These are phyloP conservation scores for Tetrahymena elliotti DNA, from an alignment of 73 alveolate genomes.

Conservation along the genomic window DNA sequence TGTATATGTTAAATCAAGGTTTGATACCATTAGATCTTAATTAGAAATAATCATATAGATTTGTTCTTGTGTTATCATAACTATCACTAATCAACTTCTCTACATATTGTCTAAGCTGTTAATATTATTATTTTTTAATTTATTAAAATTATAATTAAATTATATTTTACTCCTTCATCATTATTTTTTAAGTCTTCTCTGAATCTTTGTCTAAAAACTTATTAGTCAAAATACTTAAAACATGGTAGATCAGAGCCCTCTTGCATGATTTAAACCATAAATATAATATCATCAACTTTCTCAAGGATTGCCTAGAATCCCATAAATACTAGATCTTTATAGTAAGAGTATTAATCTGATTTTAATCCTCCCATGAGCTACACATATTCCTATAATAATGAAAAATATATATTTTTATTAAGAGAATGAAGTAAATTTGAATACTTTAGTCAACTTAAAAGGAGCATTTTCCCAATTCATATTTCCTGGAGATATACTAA, in stretches of 20 bases:
- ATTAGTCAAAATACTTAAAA: constrained; percentile 8
- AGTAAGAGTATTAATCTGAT: constrained; percentile 25
- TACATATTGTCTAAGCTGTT: not conserved
- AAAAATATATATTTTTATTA: not conserved
- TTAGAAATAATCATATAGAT: not conserved
- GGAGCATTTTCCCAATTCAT: constrained; percentile 85
- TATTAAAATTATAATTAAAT: not conserved
- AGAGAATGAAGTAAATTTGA: no score
- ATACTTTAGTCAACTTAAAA: constrained; percentile 64
- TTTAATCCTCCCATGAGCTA: constrained; percentile 29
- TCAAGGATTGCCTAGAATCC: constrained; percentile 12
- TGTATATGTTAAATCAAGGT: not conserved
- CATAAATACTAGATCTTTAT: constrained; percentile 9
- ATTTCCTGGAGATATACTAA: constrained; percentile 85
- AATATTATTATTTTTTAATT: not conserved
- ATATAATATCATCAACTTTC: constrained; percentile 2
- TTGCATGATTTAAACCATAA: constrained; percentile 16
- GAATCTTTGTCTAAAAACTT: constrained; percentile 5
- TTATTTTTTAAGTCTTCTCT: not conserved
- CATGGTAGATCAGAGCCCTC: constrained; percentile 36
- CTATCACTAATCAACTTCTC: not conserved
- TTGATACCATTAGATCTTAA: not conserved
- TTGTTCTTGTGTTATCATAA: not conserved
- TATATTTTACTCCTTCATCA: not conserved
- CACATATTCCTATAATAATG: constrained; percentile 3